A percentile compares a stretch with the other conserved stretches of the same genome.
Evolutionary conservation across 1,139 yeast species (phyloP).

Genomic region (Geotrichum cucujoidarum): DNA sequence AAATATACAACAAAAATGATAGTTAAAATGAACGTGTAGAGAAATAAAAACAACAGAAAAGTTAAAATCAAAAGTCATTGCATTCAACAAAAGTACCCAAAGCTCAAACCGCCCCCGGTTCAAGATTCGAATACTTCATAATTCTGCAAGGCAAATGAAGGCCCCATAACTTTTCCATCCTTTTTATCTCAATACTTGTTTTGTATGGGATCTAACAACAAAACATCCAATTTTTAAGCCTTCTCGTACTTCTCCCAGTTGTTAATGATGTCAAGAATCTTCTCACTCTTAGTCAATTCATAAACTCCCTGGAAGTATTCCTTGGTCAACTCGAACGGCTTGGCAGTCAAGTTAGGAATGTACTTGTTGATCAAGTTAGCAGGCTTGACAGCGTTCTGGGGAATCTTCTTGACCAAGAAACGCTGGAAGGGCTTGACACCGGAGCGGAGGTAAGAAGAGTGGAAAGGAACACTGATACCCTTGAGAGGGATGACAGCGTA

Average conservation of each 20-base stretch:
- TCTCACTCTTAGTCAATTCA: conserved; percentile 82
- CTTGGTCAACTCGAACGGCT: conserved; percentile 91
- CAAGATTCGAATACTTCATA: too few species aligned
- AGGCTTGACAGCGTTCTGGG: conserved; percentile 92
- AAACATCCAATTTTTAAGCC: too few species aligned
- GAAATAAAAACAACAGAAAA: too few species aligned
- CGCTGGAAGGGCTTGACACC: conserved; percentile 99
- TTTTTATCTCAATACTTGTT: background rate
- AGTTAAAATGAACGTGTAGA: too few species aligned
- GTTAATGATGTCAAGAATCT: conserved; percentile 82
- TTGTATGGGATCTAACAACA: too few species aligned
- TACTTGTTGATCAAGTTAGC: conserved; percentile 89
- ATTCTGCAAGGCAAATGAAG: too few species aligned
- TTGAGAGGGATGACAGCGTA: conserved; percentile 96
- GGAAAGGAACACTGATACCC: conserved; percentile 99
- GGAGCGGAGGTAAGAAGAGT: conserved; percentile 90
- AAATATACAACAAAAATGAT: too few species aligned
- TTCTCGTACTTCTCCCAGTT: conserved; percentile 83
- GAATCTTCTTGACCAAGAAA: conserved; percentile 92
- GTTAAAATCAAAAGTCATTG: too few species aligned
- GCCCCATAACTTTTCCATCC: conserved; percentile 7
- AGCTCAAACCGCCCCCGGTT: too few species aligned
- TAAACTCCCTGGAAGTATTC: conserved; percentile 96
- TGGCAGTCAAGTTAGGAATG: conserved; percentile 97
- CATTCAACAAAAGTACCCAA: too few species aligned